These are phyloP conservation scores for Phytophthora podocarpi DNA, from an alignment of 352 stramenopile genomes.

Conservation along the genomic window DNA sequence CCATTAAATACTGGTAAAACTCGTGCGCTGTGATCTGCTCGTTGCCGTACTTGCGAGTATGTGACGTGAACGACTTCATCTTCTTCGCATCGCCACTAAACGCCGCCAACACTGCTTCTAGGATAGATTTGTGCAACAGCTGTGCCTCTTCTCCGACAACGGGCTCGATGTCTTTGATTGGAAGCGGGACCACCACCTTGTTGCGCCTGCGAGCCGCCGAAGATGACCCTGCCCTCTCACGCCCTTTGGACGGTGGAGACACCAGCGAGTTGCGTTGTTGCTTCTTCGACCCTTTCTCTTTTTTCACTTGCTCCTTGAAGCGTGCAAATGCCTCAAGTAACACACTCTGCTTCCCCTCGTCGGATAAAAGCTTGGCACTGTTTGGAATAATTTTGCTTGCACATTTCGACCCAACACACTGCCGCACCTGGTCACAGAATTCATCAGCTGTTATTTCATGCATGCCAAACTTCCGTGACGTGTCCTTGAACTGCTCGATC, in stretches of 20 bases:
- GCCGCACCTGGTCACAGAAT: conserved; percentile 71
- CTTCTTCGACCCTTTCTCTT: conserved; percentile 81
- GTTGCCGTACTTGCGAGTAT: conserved; percentile 84
- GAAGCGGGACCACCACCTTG: conserved; percentile 47
- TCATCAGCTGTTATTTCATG: conserved; percentile 75
- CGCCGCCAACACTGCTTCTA: conserved; percentile 74
- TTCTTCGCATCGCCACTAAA: conserved; percentile 81
- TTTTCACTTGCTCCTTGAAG: conserved; percentile 72
- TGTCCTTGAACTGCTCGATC: conserved; percentile 68
- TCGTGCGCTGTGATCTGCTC: conserved; percentile 87
- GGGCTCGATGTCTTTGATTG: conserved; percentile 82
- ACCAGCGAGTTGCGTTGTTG: conserved; percentile 54
- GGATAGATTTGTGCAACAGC: conserved; percentile 83
- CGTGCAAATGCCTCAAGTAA: conserved; percentile 63
- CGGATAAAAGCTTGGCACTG: conserved; percentile 68
- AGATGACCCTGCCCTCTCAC: conserved; percentile 32
- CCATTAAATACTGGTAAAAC: conserved; percentile 91
- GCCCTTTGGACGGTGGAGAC: conserved; percentile 34
- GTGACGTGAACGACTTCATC: conserved; percentile 87
- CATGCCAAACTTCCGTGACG: conserved; percentile 61
- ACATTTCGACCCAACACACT: conserved; percentile 75
- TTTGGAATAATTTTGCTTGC: conserved; percentile 76
- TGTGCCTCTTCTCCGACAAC: conserved; percentile 84
- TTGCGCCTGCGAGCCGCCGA: conserved; percentile 54
- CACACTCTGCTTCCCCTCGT: conserved; percentile 57